These are phyloP conservation scores for Sporothrix brasiliensis DNA, from an alignment of 2,329 filamentous ascomycete species.

Conservation along the genomic window DNA sequence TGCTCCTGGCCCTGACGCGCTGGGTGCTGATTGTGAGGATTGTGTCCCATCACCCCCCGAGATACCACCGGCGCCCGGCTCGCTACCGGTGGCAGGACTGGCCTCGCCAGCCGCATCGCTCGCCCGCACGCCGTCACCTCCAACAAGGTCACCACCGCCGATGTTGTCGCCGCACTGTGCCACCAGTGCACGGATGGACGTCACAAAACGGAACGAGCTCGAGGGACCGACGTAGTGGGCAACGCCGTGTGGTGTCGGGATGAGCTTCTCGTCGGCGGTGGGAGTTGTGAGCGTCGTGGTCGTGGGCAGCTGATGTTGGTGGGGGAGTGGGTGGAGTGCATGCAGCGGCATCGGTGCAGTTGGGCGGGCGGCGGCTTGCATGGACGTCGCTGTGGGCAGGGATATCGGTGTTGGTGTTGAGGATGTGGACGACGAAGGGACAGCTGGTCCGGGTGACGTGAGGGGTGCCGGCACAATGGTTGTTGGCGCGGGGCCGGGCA, in stretches of 20 bases:
- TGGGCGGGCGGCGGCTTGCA: not conserved
- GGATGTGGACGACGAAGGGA: not conserved
- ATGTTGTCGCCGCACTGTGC: conserved; percentile 33
- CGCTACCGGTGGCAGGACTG: not conserved
- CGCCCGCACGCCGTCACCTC: not conserved
- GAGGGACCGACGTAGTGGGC: conserved; percentile 35
- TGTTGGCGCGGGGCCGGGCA: not conserved
- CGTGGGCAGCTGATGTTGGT: conserved; percentile 15
- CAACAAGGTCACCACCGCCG: not conserved
- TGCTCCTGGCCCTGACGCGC: not conserved
- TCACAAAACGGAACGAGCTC: conserved; percentile 36
- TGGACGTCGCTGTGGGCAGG: too few species aligned
- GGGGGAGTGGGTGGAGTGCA: not conserved
- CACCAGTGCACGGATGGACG: conserved; percentile 33
- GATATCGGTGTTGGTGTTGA: too few species aligned
- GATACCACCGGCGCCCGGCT: not conserved
- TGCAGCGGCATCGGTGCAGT: not conserved
- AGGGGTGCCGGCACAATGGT: conserved; percentile 29
- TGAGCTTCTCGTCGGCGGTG: conserved; percentile 33
- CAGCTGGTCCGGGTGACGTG: conserved; percentile 1
- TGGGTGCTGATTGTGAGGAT: not conserved
- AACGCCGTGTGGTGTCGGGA: conserved; percentile 33
- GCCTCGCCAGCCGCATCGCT: conserved; percentile 6
- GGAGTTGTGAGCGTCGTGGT: not conserved
- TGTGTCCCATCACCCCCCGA: not conserved